Conservation (phyloP, 163 green algal species). For the Smithsoniella earleae region DNA sequence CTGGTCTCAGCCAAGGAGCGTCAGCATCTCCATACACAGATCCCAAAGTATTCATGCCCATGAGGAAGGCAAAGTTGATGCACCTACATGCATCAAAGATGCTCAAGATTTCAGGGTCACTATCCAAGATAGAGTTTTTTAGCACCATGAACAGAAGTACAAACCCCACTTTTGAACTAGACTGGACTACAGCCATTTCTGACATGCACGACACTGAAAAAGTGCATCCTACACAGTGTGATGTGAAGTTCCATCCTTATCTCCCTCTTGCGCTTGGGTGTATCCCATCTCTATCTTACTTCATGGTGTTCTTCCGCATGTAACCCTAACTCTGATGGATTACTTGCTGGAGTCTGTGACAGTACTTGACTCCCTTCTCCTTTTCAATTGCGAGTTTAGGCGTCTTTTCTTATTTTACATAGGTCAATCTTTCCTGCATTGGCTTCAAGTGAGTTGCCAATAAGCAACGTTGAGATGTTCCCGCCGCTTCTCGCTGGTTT, state of each 20-base stretch:
- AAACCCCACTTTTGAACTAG: not conserved
- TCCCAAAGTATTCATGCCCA: not conserved
- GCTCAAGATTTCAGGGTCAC: not conserved
- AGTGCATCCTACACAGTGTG: not conserved
- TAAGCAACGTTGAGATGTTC: too few relatives aligned
- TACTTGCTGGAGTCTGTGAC: too few relatives aligned
- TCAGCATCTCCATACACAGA: conserved; percentile 17
- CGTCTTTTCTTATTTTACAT: too few relatives aligned
- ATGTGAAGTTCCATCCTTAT: conserved; percentile 27
- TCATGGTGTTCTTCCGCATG: conserved; percentile 12
- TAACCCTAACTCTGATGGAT: too few relatives aligned
- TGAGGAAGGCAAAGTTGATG: not conserved
- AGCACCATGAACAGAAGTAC: too few relatives aligned
- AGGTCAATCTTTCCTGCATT: too few relatives aligned
- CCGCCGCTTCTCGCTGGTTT: too few relatives aligned
- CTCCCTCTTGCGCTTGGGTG: conserved; percentile 12
- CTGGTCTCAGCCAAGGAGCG: not conserved
- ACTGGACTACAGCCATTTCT: not conserved
- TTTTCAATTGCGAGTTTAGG: not conserved
- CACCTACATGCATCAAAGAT: conserved; percentile 1
- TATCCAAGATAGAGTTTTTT: conserved; percentile 29
- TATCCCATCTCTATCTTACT: not conserved
- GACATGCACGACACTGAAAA: not conserved
- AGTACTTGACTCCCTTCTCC: not conserved
- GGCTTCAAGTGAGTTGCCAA: too few relatives aligned